Evolutionary conservation across 2,329 filamentous ascomycete species (phyloP).

Genomic region (Graphium sp.): DNA sequence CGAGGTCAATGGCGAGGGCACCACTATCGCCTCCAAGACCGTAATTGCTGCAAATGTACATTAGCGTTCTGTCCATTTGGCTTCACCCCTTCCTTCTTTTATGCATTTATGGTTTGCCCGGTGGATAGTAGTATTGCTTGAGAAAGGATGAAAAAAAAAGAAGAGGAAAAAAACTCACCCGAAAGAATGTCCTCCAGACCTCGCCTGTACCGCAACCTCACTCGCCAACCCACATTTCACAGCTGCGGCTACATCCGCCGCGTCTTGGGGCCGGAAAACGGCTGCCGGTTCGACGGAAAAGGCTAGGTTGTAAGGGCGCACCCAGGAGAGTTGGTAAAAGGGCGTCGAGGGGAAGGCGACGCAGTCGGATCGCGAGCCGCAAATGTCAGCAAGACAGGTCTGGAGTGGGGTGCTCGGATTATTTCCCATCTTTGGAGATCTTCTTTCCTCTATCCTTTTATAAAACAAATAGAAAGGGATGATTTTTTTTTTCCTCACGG

Average conservation of each 20-base stretch:
- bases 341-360: slow-evolving; percentile 25
- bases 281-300: slow-evolving; percentile 31
- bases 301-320: slow-evolving; percentile 34
- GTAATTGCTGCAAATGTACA: slow-evolving; percentile 14
- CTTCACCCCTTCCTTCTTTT: no score
- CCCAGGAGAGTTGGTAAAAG: slow-evolving; percentile 30
- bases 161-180: slow-evolving; percentile 19
- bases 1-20: slow-evolving; percentile 34
- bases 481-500: slow-evolving; percentile 1
- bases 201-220: slow-evolving; percentile 39
- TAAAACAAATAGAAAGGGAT: not conserved
- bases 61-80: not conserved
- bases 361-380: slow-evolving; percentile 23
- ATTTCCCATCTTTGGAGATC: slow-evolving; percentile 25
- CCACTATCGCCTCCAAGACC: slow-evolving; percentile 32
- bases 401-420: slow-evolving; percentile 20
- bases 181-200: slow-evolving; percentile 49
- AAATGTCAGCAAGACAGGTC: slow-evolving; percentile 28
- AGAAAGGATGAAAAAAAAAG: not conserved
- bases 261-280: slow-evolving; percentile 34
- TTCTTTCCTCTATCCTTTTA: no score
- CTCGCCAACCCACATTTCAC: slow-evolving; percentile 36
- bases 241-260: slow-evolving; percentile 35
- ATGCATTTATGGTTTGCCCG: no score
- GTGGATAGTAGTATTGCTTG: not conserved